Evolutionary conservation across 192 early-diverging fungal genomes (phyloP).

Genomic region (Cetraspora pellucida): DNA sequence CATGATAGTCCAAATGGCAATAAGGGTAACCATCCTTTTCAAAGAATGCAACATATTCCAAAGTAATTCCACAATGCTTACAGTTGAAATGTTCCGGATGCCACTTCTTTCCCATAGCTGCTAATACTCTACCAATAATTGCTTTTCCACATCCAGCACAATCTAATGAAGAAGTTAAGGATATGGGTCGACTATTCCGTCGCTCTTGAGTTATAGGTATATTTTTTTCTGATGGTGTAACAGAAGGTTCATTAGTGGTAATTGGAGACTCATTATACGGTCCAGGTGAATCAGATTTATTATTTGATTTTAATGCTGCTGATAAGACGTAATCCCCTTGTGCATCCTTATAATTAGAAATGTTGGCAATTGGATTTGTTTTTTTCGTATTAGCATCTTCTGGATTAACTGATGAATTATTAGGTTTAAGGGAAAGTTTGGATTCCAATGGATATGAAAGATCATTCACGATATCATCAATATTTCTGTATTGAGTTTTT

Average conservation of each 20-base stretch:
- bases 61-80: slow-evolving; percentile 41
- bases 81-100: slow-evolving; percentile 59
- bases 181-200: not conserved
- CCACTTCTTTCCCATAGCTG: slow-evolving; percentile 58
- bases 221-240: not conserved
- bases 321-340: slow-evolving; percentile 27
- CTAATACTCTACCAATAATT: slow-evolving; percentile 48
- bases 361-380: not conserved
- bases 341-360: not conserved
- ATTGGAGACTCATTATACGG: not conserved
- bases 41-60: slow-evolving; percentile 57
- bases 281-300: not conserved
- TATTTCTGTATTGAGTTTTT: not conserved
- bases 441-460: slow-evolving; percentile 28
- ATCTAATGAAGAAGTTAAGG: not conserved
- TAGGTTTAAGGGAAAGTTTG: slow-evolving; percentile 25
- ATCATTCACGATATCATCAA: slow-evolving; percentile 32
- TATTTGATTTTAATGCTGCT: slow-evolving; percentile 17
- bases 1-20: slow-evolving; percentile 58
- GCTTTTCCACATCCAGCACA: slow-evolving; percentile 52
- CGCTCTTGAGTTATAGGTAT: not conserved
- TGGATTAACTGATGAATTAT: not conserved
- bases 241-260: not conserved
- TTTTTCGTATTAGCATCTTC: not conserved
- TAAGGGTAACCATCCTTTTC: slow-evolving; percentile 59